Percentiles rank a stretch among this genome's conserved stretches.
These are phyloP conservation scores for Wickerhamiella parazyma DNA, from an alignment of 805 yeast genomes.

Conservation along the genomic window DNA sequence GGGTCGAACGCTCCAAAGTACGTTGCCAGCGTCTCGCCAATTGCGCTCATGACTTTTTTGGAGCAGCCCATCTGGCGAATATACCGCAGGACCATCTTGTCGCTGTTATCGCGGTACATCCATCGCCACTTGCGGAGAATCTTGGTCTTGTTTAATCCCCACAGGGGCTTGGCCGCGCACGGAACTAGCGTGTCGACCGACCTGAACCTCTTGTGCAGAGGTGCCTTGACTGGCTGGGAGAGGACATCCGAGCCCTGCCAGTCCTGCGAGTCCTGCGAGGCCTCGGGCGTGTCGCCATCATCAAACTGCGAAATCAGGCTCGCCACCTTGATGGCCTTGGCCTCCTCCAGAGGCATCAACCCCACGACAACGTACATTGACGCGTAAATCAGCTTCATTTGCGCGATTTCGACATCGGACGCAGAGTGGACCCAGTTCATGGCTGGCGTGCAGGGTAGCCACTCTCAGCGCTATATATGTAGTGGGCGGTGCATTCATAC, in stretches of 20 bases:
- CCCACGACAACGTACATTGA: conserved; percentile 2
- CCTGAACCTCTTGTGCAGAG: not conserved
- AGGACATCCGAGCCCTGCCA: no score
- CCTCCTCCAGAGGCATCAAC: not conserved
- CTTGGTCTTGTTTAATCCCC: not conserved
- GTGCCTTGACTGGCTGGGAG: no score
- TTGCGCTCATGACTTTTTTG: conserved; percentile 54
- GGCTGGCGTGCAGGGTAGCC: no score
- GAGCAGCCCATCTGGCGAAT: conserved; percentile 72
- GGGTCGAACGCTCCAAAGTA: conserved; percentile 47
- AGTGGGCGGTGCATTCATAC: no score
- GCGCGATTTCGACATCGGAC: conserved; percentile 5
- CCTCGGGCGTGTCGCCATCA: not conserved
- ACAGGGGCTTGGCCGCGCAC: not conserved
- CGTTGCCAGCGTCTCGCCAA: conserved; percentile 65
- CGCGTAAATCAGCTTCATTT: conserved; percentile 7
- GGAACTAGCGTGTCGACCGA: not conserved
- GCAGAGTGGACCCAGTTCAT: conserved; percentile 6
- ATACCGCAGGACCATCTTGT: conserved; percentile 61
- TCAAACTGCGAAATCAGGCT: not conserved
- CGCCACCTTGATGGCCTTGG: not conserved
- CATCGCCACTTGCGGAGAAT: conserved; percentile 2
- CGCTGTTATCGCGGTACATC: conserved; percentile 50
- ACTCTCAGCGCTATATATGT: no score
- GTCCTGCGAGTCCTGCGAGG: not conserved